Conservation (phyloP, 306 rosid genomes). For the Quercus berberidifolia region DNA sequence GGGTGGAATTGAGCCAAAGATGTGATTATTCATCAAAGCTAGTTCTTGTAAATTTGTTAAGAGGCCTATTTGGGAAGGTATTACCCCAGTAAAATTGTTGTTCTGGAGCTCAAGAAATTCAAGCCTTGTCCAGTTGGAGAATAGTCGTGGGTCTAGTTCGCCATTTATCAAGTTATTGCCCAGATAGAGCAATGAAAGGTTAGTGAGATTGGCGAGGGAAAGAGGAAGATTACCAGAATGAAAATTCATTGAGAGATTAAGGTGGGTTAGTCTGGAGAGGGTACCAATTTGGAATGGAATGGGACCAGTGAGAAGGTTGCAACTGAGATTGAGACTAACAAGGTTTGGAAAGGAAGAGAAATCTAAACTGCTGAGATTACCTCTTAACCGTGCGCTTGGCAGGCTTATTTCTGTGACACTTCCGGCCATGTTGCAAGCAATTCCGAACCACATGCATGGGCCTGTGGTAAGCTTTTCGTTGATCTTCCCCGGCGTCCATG, state of each 20-base stretch:
- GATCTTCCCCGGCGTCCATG: background rate
- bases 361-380: background rate
- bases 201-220: background rate
- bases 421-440: background rate
- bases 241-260: background rate
- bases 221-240: background rate
- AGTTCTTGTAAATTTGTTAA: background rate
- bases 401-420: background rate
- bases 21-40: background rate
- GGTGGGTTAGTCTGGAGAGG: background rate
- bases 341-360: background rate
- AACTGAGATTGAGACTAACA: background rate
- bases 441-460: background rate
- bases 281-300: background rate
- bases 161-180: background rate
- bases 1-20: background rate
- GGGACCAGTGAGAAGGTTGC: background rate
- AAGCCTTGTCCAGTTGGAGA: background rate
- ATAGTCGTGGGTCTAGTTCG: background rate
- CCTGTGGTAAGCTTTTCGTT: background rate
- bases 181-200: background rate
- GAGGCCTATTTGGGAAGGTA: background rate
- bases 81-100: background rate
- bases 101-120: background rate
- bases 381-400: background rate